Percentiles rank a stretch among this genome's conserved stretches.
phyloP scores from a whole-genome alignment of 805 yeast genomes.

The Saccharomycopsis schoenii region DNA sequence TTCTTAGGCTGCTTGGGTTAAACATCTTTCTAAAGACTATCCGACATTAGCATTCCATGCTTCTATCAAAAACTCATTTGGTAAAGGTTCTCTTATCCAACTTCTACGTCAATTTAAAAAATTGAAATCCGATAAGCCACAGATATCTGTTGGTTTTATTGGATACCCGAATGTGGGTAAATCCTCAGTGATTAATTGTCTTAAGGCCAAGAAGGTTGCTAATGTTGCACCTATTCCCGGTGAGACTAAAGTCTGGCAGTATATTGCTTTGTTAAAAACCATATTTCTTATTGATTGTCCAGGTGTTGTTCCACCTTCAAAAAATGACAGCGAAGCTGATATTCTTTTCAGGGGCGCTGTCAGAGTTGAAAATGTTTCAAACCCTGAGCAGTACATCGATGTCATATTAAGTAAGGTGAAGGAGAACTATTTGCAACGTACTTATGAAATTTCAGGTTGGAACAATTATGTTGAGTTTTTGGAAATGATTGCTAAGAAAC shows the following conservation, averaged over 20 bases:
- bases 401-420: constrained; percentile 79
- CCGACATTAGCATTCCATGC: constrained; percentile 98
- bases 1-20: constrained; percentile 94
- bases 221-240: constrained; percentile 98
- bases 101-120: constrained; percentile 86
- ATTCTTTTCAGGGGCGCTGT: constrained; percentile 94
- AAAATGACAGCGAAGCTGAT: constrained; percentile 83
- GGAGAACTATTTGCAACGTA: constrained; percentile 83
- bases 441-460: constrained; percentile 95
- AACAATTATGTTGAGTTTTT: constrained; percentile 64
- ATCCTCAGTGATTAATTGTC: constrained; percentile 88
- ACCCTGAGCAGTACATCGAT: constrained; percentile 93
- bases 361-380: constrained; percentile 92
- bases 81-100: constrained; percentile 94
- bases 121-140: constrained; percentile 86
- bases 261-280: constrained; percentile 92
- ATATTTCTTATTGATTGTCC: constrained; percentile 96
- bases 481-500: constrained; percentile 85
- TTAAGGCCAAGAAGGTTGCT: constrained; percentile 92
- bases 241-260: constrained; percentile 98
- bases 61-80: constrained; percentile 92
- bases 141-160: constrained; percentile 92
- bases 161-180: constrained; percentile 99
- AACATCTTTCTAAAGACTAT: constrained; percentile 78
- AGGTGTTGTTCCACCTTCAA: constrained; percentile 95